These are phyloP conservation scores for Grigorovia transvaalensis DNA, from an alignment of 805 yeast genomes.

Conservation along the genomic window DNA sequence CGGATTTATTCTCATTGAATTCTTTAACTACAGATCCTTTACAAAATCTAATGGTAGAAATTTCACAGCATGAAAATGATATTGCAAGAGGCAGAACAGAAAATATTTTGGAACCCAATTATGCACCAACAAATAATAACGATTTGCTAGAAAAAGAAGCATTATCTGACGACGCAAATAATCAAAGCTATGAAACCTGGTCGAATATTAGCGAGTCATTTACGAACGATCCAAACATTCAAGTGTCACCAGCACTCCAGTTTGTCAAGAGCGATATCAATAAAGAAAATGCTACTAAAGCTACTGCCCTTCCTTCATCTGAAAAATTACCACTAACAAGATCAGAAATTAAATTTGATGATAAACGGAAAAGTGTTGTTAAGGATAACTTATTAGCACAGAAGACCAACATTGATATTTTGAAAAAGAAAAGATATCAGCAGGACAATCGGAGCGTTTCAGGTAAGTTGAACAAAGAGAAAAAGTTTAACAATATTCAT, in stretches of 20 bases:
- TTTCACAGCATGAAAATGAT: slow-evolving; percentile 3
- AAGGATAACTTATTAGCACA: slow-evolving; percentile 15
- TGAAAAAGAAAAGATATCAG: slow-evolving; percentile 8
- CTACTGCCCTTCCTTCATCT: not conserved
- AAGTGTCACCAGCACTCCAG: not conserved
- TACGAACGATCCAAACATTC: no score
- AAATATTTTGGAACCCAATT: not conserved
- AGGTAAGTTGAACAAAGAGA: not conserved
- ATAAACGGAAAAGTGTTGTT: slow-evolving; percentile 6
- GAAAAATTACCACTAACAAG: not conserved
- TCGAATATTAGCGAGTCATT: no score
- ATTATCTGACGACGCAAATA: no score
- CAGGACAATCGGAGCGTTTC: not conserved
- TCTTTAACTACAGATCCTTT: slow-evolving; percentile 15
- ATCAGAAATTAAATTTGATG: slow-evolving; percentile 6
- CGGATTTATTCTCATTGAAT: slow-evolving; percentile 14
- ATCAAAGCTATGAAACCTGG: no score
- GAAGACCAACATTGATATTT: slow-evolving; percentile 11
- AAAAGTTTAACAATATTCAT: not conserved
- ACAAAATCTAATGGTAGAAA: slow-evolving; percentile 15
- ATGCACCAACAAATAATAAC: not conserved
- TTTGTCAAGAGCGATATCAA: not conserved
- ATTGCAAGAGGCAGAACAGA: not conserved
- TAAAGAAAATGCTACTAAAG: not conserved
- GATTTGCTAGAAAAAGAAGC: no score